Base-by-base conservation (phyloP, 108 stramenopile species). In the Seminavis robusta region DNA sequence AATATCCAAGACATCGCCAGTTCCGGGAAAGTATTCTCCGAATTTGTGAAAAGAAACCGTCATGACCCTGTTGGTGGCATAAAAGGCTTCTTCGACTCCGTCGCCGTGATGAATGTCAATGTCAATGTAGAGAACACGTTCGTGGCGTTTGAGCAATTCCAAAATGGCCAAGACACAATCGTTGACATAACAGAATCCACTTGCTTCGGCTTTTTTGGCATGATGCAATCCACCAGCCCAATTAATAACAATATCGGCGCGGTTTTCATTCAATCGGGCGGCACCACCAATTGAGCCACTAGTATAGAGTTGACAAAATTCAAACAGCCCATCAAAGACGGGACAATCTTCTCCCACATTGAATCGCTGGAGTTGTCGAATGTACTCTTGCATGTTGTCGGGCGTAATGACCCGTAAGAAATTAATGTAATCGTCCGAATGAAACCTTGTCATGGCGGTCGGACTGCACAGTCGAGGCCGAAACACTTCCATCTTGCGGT, bases 271-370 rank as follows among this genome's bases (percentile, higher is more conserved):
- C 47, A 99, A 83, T 13, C 96, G 85, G 6, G 91, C 84, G 1
- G 98, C 98, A 11, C 98, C 98, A 9, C 95, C 97, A 46, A 99
- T 97, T 19, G 84, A 88, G 31, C 97, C 98, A 23, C 80, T 80
- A 3, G 97, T 95, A 77, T 98, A 98, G 34, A 98, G 76, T 69
- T 95, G 97, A 52, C 95, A 96, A 71, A 96, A 99, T 61, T 99
- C 97, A 61, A 91, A 98, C 31, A 99, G 72, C 10, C 97, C 98
- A 58, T 98, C 97, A 61, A 99, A 99, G 9, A 99, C 98, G 5
- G 98, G 98, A 59, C 98, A 99, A 67, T 99, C 98, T 65, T 99
- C 98, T 48, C 98, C 98, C 31, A 99, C 98, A 53, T 98, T 98
- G 65, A 99, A 94, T 8, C 94, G 71, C 51, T 94, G 89, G n/a